phyloP scores from a whole-genome alignment of 306 rosid genomes.

The Cucurbita maxima region DNA sequence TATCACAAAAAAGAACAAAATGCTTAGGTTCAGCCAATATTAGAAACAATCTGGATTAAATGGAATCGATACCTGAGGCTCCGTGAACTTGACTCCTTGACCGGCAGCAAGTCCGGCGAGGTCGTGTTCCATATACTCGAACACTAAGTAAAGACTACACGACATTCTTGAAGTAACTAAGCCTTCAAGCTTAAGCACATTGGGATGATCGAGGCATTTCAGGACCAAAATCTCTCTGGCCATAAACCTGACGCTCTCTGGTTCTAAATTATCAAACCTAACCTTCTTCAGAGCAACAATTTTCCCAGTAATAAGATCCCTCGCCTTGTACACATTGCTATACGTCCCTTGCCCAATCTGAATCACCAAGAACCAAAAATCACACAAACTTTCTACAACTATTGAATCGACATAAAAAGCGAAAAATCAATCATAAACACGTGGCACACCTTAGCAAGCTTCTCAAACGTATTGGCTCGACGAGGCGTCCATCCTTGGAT shows the following conservation, averaged over 20 bases:
- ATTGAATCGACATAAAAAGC: background rate
- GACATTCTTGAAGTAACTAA: slow-evolving; percentile 97
- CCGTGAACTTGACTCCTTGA: slow-evolving; percentile 71
- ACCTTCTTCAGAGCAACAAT: slow-evolving; percentile 89
- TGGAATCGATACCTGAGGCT: slow-evolving; percentile 54
- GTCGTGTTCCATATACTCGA: slow-evolving; percentile 97
- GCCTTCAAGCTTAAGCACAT: slow-evolving; percentile 89
- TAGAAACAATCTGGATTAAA: slow-evolving; percentile 2
- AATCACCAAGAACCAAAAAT: slow-evolving; percentile 2
- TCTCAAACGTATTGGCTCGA: slow-evolving; percentile 85
- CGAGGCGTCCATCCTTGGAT: slow-evolving; percentile 94
- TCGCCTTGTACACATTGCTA: slow-evolving; percentile 96
- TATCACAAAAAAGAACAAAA: background rate
- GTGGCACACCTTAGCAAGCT: slow-evolving; percentile 68
- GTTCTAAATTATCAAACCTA: slow-evolving; percentile 87
- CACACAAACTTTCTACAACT: background rate
- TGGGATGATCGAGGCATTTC: slow-evolving; percentile 89
- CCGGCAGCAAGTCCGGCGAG: slow-evolving; percentile 87
- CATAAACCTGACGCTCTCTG: slow-evolving; percentile 98
- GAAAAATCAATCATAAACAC: background rate
- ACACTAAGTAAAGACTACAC: slow-evolving; percentile 83
- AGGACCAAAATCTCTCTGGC: slow-evolving; percentile 90
- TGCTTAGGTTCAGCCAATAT: background rate
- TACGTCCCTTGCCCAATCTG: slow-evolving; percentile 99
- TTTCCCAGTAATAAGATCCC: slow-evolving; percentile 57